Evolutionary conservation across 1,284 basidiomycete genomes (phyloP).

Genomic region (Serendipita sp.): DNA sequence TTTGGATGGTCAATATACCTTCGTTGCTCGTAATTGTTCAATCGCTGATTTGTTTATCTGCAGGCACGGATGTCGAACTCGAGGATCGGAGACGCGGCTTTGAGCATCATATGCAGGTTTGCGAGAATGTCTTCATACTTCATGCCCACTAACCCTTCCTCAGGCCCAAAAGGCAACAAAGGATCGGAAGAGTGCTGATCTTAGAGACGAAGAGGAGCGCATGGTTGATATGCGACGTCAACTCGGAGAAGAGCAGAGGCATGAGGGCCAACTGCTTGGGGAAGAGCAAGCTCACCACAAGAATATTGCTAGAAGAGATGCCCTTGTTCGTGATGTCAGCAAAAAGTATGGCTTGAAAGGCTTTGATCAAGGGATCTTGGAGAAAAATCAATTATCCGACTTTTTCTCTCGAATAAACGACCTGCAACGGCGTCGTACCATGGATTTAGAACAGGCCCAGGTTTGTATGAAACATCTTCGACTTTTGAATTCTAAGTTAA

Average conservation of each 20-base stretch:
- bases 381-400: slow-evolving; percentile 50
- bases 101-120: slow-evolving; percentile 42
- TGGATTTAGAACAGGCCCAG: slow-evolving; percentile 46
- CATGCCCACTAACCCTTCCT: too few species aligned
- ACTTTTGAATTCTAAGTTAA: not conserved
- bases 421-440: slow-evolving; percentile 39
- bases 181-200: slow-evolving; percentile 32
- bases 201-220: slow-evolving; percentile 51
- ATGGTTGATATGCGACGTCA: slow-evolving; percentile 35
- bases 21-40: slow-evolving; percentile 1
- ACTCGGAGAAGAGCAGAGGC: slow-evolving; percentile 41
- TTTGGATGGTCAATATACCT: slow-evolving; percentile 42
- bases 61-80: slow-evolving; percentile 71
- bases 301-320: slow-evolving; percentile 61
- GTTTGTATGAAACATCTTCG: slow-evolving; percentile 22
- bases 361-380: slow-evolving; percentile 51
- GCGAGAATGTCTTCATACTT: too few species aligned
- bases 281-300: slow-evolving; percentile 65
- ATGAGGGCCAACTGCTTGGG: slow-evolving; percentile 46
- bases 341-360: slow-evolving; percentile 60
- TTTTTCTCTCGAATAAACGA: slow-evolving; percentile 51
- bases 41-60: not conserved
- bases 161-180: slow-evolving; percentile 34
- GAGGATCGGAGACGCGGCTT: slow-evolving; percentile 56
- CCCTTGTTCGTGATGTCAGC: slow-evolving; percentile 56